Evolutionary conservation across 1,139 yeast species (phyloP), one percentile per base, ranked within the genome.

Genomic region (Pichia sp.): DNA sequence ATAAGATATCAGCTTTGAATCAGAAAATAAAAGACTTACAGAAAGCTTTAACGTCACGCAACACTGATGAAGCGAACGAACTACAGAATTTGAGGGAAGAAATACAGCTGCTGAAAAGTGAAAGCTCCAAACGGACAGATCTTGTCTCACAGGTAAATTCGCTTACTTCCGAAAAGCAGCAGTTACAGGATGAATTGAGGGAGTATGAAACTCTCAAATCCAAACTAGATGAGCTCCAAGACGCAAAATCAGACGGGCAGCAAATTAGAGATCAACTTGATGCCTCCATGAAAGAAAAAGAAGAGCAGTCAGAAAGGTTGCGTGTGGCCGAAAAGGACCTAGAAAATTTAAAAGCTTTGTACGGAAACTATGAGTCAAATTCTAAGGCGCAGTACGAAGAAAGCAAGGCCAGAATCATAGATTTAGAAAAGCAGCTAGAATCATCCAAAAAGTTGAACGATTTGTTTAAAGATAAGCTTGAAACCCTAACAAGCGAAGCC

Each of bases 401-500:
- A 48, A 15, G 31, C 8, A 41, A 41, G 3, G 10, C 4, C 3
- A 42, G 46, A 26, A 31, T 51, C 31, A 8, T 29, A 8, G 46
- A 40, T 4, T 46, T 29, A 34, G 45, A 29, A 51, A 38, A 50
- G 45, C 38, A 42, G 31, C 26, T 64, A 11, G 60, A 57, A 11
- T 64, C 68, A 0, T 47, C 57, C 8, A 53, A 57, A 13, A 65
- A 61, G 40, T 49, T 67, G 38, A 55, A 57, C 29, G 62, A 61
- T 44, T 51, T 62, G 16, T 67, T 65, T 48, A 67, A 64, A 41
- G 63, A 64, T 8, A 65, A 63, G 48, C 58, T 65, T 1, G 54
- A 59, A 3, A 30, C 57, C 5, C 53, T 66, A 34, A 56, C 58
- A 15, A 60, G 59, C 10, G 62, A 64, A 47, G 47, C 43, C 11